These are phyloP conservation scores for Lactifluus volemus DNA, from an alignment of 768 basidiomycete genomes.

Conservation along the genomic window DNA sequence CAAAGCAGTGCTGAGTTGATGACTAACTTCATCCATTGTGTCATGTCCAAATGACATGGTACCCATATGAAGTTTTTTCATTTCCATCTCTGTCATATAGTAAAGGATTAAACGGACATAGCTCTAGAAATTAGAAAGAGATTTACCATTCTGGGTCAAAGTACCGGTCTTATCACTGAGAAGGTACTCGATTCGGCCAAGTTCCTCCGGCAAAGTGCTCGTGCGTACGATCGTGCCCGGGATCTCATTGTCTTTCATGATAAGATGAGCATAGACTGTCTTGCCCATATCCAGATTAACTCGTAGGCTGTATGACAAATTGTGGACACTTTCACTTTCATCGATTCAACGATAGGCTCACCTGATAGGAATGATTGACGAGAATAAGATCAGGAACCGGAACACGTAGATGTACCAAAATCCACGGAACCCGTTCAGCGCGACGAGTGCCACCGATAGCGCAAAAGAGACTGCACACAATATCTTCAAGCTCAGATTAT, in stretches of 20 bases:
- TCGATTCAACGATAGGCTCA: constrained; percentile 27
- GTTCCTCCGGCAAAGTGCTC: constrained; percentile 94
- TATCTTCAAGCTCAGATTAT: constrained; percentile 43
- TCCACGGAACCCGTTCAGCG: constrained; percentile 92
- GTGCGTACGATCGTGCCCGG: constrained; percentile 94
- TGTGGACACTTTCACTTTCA: neutral
- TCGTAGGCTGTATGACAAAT: constrained; percentile 55
- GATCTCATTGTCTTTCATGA: constrained; percentile 89
- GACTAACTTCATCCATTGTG: constrained; percentile 98
- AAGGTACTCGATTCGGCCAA: constrained; percentile 91
- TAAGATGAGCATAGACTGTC: constrained; percentile 93
- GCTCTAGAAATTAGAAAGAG: neutral
- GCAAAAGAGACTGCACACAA: constrained; percentile 91
- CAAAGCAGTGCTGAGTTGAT: constrained; percentile 83
- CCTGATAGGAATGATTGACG: constrained; percentile 99
- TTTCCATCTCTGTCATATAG: constrained; percentile 79
- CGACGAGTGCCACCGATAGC: constrained; percentile 85
- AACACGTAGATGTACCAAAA: constrained; percentile 95
- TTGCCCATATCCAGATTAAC: constrained; percentile 99
- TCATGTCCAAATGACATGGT: constrained; percentile 96
- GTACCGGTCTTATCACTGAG: constrained; percentile 98
- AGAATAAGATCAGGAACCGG: constrained; percentile 95
- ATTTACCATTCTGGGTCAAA: constrained; percentile 87
- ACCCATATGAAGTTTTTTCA: constrained; percentile 98
- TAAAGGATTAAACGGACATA: neutral